Base-by-base conservation (phyloP, 2,329 filamentous ascomycete genomes). In the Raffaelea deltoideospora region DNA sequence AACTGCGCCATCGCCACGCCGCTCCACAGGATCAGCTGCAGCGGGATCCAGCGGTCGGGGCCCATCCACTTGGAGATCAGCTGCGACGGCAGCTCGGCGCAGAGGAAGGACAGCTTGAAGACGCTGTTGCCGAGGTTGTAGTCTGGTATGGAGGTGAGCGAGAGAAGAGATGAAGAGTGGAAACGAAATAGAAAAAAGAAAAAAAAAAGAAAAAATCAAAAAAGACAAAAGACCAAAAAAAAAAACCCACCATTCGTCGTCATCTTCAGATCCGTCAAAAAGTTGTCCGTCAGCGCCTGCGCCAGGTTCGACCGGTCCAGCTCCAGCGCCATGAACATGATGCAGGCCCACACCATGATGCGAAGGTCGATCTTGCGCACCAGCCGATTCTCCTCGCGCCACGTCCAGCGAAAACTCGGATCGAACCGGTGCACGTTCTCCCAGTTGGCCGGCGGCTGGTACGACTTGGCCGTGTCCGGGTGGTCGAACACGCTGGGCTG, bases 1-100 rank as follows among this genome's bases (percentile, higher is more conserved):
- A 55, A 64, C 47, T 72, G 69, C 38, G 55, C 55, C 10, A 55
- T 52, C 0, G 70, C 63, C 7, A 74, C 62, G 4, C 72, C 44
- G 44, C 64, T 70, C 69, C 68, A 73, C 4, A 63, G 56, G 5
- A 64, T 53, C 57, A 76, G 71, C 46, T 72, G 69, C 35, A 66
- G 53, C 0, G 72, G 72, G 34, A 76, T 73, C 69, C 69, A 75
- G 20, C 65, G 60, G 42, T 76, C 70, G 1, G 67, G 68, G 0
- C 66, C 72, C 37, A 71, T 50, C 60, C 61, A 72, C 49, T 77
- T 72, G 40, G 57, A 61, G 28, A 76, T 56, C 14, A 79, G 56
- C 47, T 78, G 72, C 0, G 70, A 76, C 0, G 74, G 74, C 1
- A 79, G 56, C 47, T 76, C 71, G 0, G 70, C 63, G 15, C 57